Conservation (phyloP, 352 stramenopile genomes). For the Phytophthora cajani region DNA sequence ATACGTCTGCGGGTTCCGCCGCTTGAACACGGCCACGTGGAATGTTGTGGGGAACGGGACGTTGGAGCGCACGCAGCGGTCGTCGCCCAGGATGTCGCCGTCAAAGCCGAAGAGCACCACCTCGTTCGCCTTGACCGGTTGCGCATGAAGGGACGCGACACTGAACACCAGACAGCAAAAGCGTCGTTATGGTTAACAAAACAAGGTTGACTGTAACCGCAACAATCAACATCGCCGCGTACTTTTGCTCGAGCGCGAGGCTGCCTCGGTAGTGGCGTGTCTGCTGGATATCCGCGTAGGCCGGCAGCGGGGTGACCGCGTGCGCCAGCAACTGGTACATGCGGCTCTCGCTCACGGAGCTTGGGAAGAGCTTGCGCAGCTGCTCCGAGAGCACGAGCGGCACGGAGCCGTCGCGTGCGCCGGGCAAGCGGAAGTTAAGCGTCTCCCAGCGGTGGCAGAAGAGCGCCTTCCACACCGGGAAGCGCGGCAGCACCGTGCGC, state of each 20-base stretch:
- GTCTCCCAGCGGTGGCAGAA: conserved; percentile 44
- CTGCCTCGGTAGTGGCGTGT: conserved; percentile 39
- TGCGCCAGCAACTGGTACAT: conserved; percentile 45
- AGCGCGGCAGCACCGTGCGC: conserved; percentile 33
- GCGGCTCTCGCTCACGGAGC: conserved; percentile 30
- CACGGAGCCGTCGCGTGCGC: conserved; percentile 15
- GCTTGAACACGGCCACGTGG: conserved; percentile 45
- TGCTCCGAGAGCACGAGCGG: conserved; percentile 26
- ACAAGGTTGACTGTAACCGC: background rate
- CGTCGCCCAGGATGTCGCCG: conserved; percentile 41
- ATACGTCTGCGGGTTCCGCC: conserved; percentile 25
- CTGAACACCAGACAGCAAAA: conserved; percentile 23
- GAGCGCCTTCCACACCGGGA: conserved; percentile 41
- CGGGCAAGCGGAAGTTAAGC: conserved; percentile 40
- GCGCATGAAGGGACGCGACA: conserved; percentile 34
- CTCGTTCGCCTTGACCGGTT: conserved; percentile 13
- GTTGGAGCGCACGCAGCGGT: conserved; percentile 42
- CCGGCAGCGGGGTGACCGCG: conserved; percentile 34
- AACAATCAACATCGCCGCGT: conserved; percentile 5
- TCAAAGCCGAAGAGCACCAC: conserved; percentile 41
- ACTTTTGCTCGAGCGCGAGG: conserved; percentile 40
- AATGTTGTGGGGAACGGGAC: conserved; percentile 42
- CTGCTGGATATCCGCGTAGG: conserved; percentile 42
- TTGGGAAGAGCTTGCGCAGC: conserved; percentile 33
- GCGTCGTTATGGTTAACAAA: background rate